Evolutionary conservation across 306 rosid genomes (phyloP).

Genomic region (Mimosa pudica): DNA sequence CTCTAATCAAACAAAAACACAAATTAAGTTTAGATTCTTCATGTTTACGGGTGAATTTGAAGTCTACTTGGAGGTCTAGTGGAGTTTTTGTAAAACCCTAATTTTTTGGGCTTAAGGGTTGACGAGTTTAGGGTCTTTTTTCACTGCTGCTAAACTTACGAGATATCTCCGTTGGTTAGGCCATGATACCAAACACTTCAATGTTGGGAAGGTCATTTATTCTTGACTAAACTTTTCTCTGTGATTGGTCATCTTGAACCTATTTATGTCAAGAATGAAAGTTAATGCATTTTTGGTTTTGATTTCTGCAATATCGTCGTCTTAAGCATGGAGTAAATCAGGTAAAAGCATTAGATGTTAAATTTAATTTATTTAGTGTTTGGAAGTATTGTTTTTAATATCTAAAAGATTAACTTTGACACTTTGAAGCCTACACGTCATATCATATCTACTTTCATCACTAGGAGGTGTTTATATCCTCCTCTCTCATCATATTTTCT

Average conservation of each 20-base stretch:
- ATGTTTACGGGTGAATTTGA: too few species aligned
- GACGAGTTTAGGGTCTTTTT: too few species aligned
- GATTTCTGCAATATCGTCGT: constrained; percentile 85
- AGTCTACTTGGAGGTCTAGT: too few species aligned
- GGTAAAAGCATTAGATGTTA: constrained; percentile 47
- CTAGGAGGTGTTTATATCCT: background rate
- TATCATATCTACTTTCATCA: background rate
- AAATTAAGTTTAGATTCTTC: too few species aligned
- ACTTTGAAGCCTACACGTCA: background rate
- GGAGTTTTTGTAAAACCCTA: too few species aligned
- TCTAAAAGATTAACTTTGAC: constrained; percentile 2
- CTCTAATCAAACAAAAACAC: too few species aligned
- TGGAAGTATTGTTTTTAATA: constrained; percentile 18
- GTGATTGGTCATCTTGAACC: constrained; percentile 28
- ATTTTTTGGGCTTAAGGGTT: too few species aligned
- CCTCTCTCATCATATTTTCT: background rate
- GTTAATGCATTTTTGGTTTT: constrained; percentile 36
- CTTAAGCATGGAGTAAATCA: constrained; percentile 93
- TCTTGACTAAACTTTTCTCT: constrained; percentile 42
- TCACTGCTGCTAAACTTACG: constrained; percentile 98
- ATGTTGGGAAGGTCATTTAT: constrained; percentile 88
- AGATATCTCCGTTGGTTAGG: constrained; percentile 99
- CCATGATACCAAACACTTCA: constrained; percentile 97
- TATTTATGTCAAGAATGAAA: constrained; percentile 29
- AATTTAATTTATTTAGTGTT: background rate